Evolutionary conservation across 768 basidiomycete genomes (phyloP).

Genomic region (Rhodosporidiobolus sp.): DNA sequence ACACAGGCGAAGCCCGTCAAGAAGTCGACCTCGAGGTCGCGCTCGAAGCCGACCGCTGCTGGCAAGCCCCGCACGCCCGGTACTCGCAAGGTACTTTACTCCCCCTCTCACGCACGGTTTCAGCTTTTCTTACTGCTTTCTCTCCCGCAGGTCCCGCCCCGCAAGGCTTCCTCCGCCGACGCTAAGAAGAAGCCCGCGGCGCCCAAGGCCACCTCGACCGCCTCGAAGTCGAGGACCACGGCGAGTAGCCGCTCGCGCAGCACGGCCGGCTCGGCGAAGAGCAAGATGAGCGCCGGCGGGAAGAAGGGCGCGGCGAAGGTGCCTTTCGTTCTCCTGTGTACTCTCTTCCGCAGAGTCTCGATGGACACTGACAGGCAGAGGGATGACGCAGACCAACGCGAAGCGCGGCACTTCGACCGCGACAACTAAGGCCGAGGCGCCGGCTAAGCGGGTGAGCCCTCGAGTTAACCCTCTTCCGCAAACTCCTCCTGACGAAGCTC

Average conservation of each 20-base stretch:
- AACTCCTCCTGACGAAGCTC: too few species aligned
- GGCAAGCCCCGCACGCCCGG: too few species aligned
- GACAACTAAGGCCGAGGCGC: background rate
- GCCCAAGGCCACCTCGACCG: background rate
- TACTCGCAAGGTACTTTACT: too few species aligned
- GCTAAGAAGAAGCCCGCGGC: conserved; percentile 45
- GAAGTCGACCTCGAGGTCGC: too few species aligned
- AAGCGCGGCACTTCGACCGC: conserved; percentile 5
- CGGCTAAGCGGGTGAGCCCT: background rate
- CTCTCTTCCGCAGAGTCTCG: too few species aligned
- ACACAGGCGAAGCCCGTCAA: too few species aligned
- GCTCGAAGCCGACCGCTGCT: too few species aligned
- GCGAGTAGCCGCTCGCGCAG: background rate
- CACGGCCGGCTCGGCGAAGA: conserved; percentile 1
- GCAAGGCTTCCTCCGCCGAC: too few species aligned
- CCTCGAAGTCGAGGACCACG: background rate
- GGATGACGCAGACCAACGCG: background rate
- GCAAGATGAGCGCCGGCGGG: conserved; percentile 5
- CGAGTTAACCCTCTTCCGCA: background rate
- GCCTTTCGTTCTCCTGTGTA: background rate
- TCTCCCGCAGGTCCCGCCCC: too few species aligned
- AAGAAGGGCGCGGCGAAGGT: conserved; percentile 8
- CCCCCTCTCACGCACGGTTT: too few species aligned
- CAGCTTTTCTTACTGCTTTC: too few species aligned
- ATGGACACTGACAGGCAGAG: too few species aligned